Evolutionary conservation across 1,284 basidiomycete species (phyloP).

Genomic region (Sanghuangporus baumii): DNA sequence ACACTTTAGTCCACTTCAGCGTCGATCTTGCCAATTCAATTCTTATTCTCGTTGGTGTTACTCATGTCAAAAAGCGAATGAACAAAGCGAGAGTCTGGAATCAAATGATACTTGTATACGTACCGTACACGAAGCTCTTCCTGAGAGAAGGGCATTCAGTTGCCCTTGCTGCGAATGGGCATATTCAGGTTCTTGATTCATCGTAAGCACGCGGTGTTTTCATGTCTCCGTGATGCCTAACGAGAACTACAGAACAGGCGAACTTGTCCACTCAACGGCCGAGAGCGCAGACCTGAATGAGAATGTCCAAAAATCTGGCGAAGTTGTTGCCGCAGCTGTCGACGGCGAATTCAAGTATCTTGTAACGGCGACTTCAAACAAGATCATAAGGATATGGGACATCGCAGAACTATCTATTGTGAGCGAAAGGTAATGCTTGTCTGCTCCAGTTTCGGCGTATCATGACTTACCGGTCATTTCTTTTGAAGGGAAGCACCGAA

Average conservation of each 20-base stretch:
- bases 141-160: conserved; percentile 1
- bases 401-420: conserved; percentile 49
- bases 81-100: not conserved
- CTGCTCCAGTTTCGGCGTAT: not conserved
- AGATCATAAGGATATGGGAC: conserved; percentile 71
- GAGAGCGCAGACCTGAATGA: conserved; percentile 29
- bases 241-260: conserved; percentile 41
- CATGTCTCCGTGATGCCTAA: conserved; percentile 15
- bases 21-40: not conserved
- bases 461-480: conserved; percentile 20
- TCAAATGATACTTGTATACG: conserved; percentile 1
- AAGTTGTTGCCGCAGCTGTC: conserved; percentile 58
- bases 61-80: not conserved
- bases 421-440: conserved; percentile 51
- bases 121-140: conserved; percentile 13
- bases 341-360: conserved; percentile 44
- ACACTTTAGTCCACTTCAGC: not conserved
- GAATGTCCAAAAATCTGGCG: conserved; percentile 42
- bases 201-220: conserved; percentile 33
- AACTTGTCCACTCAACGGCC: conserved; percentile 42
- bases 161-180: conserved; percentile 20
- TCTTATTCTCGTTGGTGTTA: too few relatives aligned
- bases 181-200: conserved; percentile 51
- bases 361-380: conserved; percentile 73
- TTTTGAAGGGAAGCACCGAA: conserved; percentile 69